phyloP scores from a whole-genome alignment of 73 alveolate species.

The Durusdinium trenchii region DNA sequence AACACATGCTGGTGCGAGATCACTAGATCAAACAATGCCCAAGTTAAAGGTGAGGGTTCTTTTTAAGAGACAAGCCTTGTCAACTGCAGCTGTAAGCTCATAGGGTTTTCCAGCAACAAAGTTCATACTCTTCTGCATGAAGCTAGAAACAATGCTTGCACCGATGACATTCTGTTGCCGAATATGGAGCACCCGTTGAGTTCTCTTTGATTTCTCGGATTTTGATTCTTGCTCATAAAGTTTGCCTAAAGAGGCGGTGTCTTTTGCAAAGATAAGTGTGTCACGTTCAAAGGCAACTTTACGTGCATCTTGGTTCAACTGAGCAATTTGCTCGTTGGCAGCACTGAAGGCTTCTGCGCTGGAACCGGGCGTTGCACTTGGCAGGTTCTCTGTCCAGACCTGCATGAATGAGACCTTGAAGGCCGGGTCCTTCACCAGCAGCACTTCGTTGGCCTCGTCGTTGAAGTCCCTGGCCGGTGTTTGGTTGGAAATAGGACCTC shows the following conservation, averaged over 20 bases:
- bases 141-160: not conserved
- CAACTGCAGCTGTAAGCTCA: not conserved
- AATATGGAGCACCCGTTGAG: not conserved
- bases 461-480: not conserved
- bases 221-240: not conserved
- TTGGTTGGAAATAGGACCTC: not conserved
- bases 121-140: not conserved
- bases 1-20: too few relatives aligned
- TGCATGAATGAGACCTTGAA: not conserved
- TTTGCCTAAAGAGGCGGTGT: not conserved
- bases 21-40: too few relatives aligned
- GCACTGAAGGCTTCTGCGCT: not conserved
- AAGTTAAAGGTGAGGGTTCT: not conserved
- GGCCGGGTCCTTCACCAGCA: conserved; percentile 8
- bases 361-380: not conserved
- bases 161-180: not conserved
- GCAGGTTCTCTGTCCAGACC: not conserved
- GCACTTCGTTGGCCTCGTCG: not conserved
- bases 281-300: not conserved
- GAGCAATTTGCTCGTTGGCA: not conserved
- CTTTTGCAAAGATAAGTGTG: not conserved
- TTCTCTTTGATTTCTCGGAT: not conserved
- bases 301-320: too few relatives aligned
- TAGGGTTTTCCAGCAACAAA: not conserved
- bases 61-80: not conserved